Percentiles rank a stretch among this genome's conserved stretches.
Conservation (phyloP, 441 rosid species). For the Pelargonium cotyledonis region DNA sequence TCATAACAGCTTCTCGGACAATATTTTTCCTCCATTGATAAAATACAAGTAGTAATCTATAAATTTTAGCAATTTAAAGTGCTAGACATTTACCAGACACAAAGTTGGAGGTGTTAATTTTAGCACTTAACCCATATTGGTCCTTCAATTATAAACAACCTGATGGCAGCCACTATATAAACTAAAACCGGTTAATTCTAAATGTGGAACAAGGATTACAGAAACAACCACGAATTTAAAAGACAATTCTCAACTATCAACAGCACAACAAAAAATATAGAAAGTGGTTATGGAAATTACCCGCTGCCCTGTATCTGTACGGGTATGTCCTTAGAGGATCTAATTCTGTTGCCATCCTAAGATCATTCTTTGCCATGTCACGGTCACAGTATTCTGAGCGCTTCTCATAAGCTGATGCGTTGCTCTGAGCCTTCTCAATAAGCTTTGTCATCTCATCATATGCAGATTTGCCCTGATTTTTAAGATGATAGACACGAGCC, state of each 20-base stretch:
- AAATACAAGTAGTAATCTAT: no score
- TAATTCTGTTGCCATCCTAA: conserved; percentile 61
- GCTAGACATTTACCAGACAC: no score
- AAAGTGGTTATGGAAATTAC: conserved; percentile 28
- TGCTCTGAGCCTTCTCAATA: conserved; percentile 83
- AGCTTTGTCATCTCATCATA: conserved; percentile 95
- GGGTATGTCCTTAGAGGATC: conserved; percentile 96
- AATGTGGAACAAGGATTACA: no score
- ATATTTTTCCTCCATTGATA: no score
- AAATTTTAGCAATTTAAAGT: no score
- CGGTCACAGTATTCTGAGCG: conserved; percentile 94
- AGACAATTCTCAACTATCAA: not conserved
- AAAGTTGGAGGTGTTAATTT: no score
- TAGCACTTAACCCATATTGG: no score
- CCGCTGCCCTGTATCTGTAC: conserved; percentile 95
- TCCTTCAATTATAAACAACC: no score
- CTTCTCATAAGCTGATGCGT: conserved; percentile 91
- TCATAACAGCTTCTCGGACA: no score
- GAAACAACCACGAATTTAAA: no score
- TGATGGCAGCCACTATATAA: no score
- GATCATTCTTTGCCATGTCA: conserved; percentile 88
- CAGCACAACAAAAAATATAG: not conserved
- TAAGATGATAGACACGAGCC: conserved; percentile 81
- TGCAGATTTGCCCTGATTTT: conserved; percentile 72
- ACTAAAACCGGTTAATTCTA: no score